Base-by-base conservation (phyloP, 1,284 basidiomycete genomes). In the Fomitopsis pinicola region DNA sequence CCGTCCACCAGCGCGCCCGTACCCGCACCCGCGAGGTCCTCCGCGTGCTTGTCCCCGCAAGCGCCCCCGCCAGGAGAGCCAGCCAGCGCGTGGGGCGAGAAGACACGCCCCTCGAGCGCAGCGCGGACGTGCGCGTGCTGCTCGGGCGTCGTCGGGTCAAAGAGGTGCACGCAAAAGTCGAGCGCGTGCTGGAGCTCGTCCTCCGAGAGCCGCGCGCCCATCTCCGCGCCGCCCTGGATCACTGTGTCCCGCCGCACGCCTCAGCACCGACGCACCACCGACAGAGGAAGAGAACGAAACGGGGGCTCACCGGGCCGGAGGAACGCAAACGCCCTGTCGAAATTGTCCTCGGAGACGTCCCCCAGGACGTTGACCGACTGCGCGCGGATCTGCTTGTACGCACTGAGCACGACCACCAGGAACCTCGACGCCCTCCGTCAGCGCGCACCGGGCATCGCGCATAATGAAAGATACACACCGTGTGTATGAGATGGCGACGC, bases 181-280 rank as follows among this genome's bases (percentile, higher is more conserved):
- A 79, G 71, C 28, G 78, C 77, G 45, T 68, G 70, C 66, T 90
- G 85, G 1, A 92, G 78, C 70, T 92, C 90, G 55, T 77, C 78
- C 72, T 89, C 89, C 2, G 87, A 87, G 33, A 91, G 78, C 17
- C 80, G 80, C 36, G 78, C 76, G 14, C 89, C 89, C 80, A 90
- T 83, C 65, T 91, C 89, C 1, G 84, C 84, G 48, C 84, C 86
- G 8, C 89, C 89, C 73, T 91, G 89, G 42, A 91, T 90, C 30
- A 91, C 89, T 91, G 63, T 2, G 46, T 5, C 48, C 38, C 10
- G 35, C 42, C 10, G n/a, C 28, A 8, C 48, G 52, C 54, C 19
- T 52, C 48, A 42, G 5, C 45, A 28, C 17, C 59, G 50, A 42
- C 57, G 46, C 40, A 19, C 12, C 2, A 22, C 22, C 22, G 22